These are phyloP conservation scores for Scedosporium aurantiacum DNA, from an alignment of 2,329 filamentous ascomycete species.

Conservation along the genomic window DNA sequence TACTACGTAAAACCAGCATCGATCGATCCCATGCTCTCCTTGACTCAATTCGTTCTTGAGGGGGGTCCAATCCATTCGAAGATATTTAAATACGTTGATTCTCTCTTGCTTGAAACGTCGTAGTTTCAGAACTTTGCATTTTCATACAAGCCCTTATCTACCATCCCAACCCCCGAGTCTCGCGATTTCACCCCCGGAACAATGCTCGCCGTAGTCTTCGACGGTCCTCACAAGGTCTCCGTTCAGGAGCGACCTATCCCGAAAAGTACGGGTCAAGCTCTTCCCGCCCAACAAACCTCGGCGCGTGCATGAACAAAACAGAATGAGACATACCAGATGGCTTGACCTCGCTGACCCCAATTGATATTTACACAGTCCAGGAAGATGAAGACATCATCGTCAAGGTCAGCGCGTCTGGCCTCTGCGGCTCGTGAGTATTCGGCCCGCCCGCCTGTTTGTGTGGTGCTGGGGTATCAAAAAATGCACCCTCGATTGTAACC, in stretches of 20 bases:
- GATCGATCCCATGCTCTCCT: no score
- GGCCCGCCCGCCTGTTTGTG: conserved; percentile 1
- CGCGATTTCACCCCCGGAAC: conserved; percentile 11
- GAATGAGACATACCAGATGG: neutral
- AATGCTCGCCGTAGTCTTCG: conserved; percentile 87
- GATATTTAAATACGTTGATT: no score
- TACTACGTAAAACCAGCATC: no score
- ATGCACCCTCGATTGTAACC: no score
- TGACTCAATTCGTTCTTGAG: no score
- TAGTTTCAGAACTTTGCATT: no score
- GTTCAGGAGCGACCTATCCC: conserved; percentile 74
- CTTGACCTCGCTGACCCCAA: neutral
- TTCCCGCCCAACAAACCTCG: neutral
- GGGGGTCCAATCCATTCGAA: no score
- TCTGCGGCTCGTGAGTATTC: conserved; percentile 12
- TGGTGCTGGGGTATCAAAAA: neutral
- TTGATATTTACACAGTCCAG: conserved; percentile 10
- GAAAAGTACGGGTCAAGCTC: conserved; percentile 28
- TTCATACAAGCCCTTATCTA: neutral
- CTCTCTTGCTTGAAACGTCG: no score
- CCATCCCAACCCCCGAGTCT: neutral
- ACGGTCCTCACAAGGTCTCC: conserved; percentile 62
- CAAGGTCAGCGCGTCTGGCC: conserved; percentile 5
- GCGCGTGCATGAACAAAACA: neutral
- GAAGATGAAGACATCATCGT: neutral